Evolutionary conservation across 108 stramenopile genomes (phyloP).

Genomic region (Cyclostephanos tholiformis): DNA sequence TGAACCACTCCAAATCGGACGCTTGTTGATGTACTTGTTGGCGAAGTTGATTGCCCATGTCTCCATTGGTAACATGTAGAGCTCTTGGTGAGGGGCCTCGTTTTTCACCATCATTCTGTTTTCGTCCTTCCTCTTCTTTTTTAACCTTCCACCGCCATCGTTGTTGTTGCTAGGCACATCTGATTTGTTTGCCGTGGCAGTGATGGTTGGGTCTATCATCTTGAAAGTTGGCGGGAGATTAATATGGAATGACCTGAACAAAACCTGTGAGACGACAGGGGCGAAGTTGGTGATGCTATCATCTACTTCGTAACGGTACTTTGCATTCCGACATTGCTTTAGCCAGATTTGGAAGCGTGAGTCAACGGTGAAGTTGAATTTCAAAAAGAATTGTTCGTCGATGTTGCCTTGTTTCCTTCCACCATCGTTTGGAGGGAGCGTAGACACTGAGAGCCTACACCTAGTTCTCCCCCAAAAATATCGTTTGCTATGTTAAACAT

Average conservation of each 20-base stretch:
- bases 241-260: not conserved
- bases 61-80: too few species aligned
- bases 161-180: too few species aligned
- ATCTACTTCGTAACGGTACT: not conserved
- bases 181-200: too few species aligned
- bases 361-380: not conserved
- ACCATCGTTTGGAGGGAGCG: not conserved
- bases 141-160: too few species aligned
- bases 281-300: not conserved
- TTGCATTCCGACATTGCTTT: not conserved
- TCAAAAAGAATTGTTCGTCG: not conserved
- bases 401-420: not conserved
- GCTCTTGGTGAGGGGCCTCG: too few species aligned
- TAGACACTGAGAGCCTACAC: not conserved
- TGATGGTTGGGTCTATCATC: too few species aligned
- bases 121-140: too few species aligned
- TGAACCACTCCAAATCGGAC: too few species aligned
- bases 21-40: too few species aligned
- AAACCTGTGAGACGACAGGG: not conserved
- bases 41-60: too few species aligned
- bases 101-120: too few species aligned
- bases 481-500: not conserved
- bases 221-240: too few species aligned
- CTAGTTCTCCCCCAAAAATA: not conserved
- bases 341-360: slow-evolving; percentile 2